Evolutionary conservation across 169 alveolate genomes (phyloP).

Genomic region (Ichthyophthirius multifiliis): DNA sequence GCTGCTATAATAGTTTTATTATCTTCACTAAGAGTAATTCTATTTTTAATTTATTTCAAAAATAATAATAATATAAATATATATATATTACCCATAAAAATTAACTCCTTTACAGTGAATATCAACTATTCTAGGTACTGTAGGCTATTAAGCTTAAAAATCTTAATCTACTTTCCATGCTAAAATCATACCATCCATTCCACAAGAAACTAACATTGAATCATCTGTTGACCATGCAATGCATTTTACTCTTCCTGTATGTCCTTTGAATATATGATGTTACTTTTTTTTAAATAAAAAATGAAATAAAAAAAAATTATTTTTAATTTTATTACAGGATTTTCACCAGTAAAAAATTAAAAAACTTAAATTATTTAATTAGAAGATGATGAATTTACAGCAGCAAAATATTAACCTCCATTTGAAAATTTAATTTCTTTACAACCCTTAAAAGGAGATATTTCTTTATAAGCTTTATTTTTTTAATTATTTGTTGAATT

Average conservation of each 20-base stretch:
- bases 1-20: conserved; percentile 9
- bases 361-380: conserved; percentile 81
- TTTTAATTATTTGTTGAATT: conserved; percentile 1
- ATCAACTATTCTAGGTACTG: conserved; percentile 27
- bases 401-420: conserved; percentile 93
- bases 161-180: conserved; percentile 76
- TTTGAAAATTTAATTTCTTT: conserved; percentile 89
- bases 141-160: not conserved
- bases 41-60: not conserved
- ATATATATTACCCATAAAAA: not conserved
- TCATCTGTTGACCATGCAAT: conserved; percentile 91
- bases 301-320: no score
- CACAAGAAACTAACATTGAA: conserved; percentile 84
- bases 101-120: conserved; percentile 28
- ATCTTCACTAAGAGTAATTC: conserved; percentile 27
- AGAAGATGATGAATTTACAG: conserved; percentile 65
- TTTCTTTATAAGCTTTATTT: conserved; percentile 72
- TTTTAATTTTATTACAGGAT: conserved; percentile 38
- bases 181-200: conserved; percentile 88
- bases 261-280: conserved; percentile 67
- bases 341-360: conserved; percentile 89
- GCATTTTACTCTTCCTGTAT: conserved; percentile 84
- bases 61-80: not conserved
- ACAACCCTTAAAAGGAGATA: conserved; percentile 84
- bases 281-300: not conserved